These are phyloP conservation scores for Trichosporon sp. DNA, from an alignment of 1,284 basidiomycete genomes.

Conservation along the genomic window DNA sequence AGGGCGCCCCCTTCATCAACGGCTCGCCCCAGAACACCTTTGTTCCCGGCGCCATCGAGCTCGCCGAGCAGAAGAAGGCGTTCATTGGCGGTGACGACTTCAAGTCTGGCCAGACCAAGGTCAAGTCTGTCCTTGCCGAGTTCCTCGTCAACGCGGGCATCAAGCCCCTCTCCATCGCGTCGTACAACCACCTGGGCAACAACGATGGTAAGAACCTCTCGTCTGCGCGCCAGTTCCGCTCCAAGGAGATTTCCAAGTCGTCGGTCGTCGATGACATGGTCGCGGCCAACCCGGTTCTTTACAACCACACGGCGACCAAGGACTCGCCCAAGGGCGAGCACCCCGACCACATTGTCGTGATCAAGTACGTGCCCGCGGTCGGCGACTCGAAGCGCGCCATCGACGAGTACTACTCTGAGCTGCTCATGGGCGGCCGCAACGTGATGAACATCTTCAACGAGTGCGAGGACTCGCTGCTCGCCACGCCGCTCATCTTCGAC, in stretches of 20 bases:
- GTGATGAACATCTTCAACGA: slow-evolving; percentile 79
- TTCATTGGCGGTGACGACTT: slow-evolving; percentile 98
- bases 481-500: slow-evolving; percentile 92
- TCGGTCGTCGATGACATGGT: slow-evolving; percentile 98
- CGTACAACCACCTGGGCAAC: slow-evolving; percentile 98
- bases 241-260: slow-evolving; percentile 96
- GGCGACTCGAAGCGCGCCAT: slow-evolving; percentile 93
- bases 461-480: slow-evolving; percentile 95
- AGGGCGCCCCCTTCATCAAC: slow-evolving; percentile 92
- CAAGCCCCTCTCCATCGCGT: slow-evolving; percentile 93
- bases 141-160: slow-evolving; percentile 99
- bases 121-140: slow-evolving; percentile 93
- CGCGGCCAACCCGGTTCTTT: slow-evolving; percentile 79
- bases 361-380: slow-evolving; percentile 78
- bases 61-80: slow-evolving; percentile 80
- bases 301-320: slow-evolving; percentile 52
- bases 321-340: slow-evolving; percentile 54
- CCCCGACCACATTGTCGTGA: slow-evolving; percentile 94
- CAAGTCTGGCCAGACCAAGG: slow-evolving; percentile 90
- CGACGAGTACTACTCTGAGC: slow-evolving; percentile 96
- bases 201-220: slow-evolving; percentile 93
- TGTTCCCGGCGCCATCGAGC: slow-evolving; percentile 87
- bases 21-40: slow-evolving; percentile 99
- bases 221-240: slow-evolving; percentile 90
- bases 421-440: slow-evolving; percentile 56